phyloP scores from a whole-genome alignment of 345 rosid species.

The Combretum micranthum region DNA sequence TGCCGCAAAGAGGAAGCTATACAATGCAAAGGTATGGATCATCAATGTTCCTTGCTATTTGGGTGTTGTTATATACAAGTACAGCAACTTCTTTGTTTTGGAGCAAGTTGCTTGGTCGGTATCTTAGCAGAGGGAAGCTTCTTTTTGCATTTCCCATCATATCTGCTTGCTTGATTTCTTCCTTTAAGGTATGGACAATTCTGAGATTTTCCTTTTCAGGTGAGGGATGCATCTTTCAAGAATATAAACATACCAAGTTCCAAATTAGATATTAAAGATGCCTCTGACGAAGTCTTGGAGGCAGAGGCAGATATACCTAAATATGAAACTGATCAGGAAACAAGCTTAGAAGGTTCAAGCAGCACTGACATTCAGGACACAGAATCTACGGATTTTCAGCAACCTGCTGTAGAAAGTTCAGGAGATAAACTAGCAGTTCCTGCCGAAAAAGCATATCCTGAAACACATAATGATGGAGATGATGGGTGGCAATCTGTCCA shows the following conservation, averaged over 20 bases:
- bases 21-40: slow-evolving; percentile 53
- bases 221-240: slow-evolving; percentile 48
- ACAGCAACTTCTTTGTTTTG: too few species aligned
- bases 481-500: slow-evolving; percentile 99
- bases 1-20: slow-evolving; percentile 61
- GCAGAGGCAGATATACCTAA: slow-evolving; percentile 38
- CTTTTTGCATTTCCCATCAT: too few species aligned
- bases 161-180: too few species aligned
- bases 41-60: too few species aligned
- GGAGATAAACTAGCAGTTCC: slow-evolving; percentile 25
- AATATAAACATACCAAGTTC: slow-evolving; percentile 27
- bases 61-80: neutral
- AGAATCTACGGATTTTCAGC: slow-evolving; percentile 28
- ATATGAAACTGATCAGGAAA: slow-evolving; percentile 35
- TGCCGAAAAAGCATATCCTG: slow-evolving; percentile 27
- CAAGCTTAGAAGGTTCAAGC: slow-evolving; percentile 6
- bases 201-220: slow-evolving; percentile 28
- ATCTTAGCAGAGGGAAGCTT: too few species aligned
- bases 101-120: too few species aligned
- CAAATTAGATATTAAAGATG: slow-evolving; percentile 38
- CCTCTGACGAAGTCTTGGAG: slow-evolving; percentile 40
- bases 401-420: slow-evolving; percentile 37
- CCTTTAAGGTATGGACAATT: too few species aligned
- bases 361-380: slow-evolving; percentile 31
- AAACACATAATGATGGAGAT: slow-evolving; percentile 60